Base-by-base conservation (phyloP, 306 rosid species). In the Cucurbita moschata region DNA sequence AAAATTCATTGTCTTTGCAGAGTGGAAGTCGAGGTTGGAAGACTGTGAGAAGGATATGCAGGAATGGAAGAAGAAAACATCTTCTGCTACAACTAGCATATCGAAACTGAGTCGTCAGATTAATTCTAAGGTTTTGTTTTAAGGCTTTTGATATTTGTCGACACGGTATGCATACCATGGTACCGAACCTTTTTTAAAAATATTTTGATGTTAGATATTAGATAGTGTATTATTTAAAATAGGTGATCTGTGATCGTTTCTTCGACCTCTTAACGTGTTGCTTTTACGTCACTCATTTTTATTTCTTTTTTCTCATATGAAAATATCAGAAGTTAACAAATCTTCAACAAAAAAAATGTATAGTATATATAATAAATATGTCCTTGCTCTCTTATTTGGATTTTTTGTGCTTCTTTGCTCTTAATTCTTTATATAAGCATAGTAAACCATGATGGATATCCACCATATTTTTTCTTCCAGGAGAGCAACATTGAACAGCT, bases 41-140 rank as follows among this genome's bases (percentile, higher is more conserved):
- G 96, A 77, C 23, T 88, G 96, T 77, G 99, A 95, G 80, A 89
- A 88, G 85, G 97, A 91, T 42, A 95, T 95, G 82, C 97, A 88
- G 64, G 99, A 95, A 54, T 95, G 99, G 97, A 89, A 87, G 86
- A 95, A 95, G 82, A 82, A 77, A 77, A 85, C 89, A 85, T 95
- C 99, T 75, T 75, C 87, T 42, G 88, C 92, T 74, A 95, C 99
- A 77, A 86, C 99, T 75, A 88, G 78, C 80, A 71, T 91, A 75
- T 85, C 97, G 38, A 95, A 95, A 87, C 86, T 88, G 72, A 91
- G 82, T 81, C 96, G 97, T 66, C 89, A 85, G 86, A 95, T 95
- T 78, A 83, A 87, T 81, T 82, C 96, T 16, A 95, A 95, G 96
- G 99, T 91, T 75, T 78, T 46, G 59, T 80, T 52, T 57, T 13